These are phyloP conservation scores for Penicillium coffeae DNA, from an alignment of 495 filamentous ascomycete species.

Conservation along the genomic window DNA sequence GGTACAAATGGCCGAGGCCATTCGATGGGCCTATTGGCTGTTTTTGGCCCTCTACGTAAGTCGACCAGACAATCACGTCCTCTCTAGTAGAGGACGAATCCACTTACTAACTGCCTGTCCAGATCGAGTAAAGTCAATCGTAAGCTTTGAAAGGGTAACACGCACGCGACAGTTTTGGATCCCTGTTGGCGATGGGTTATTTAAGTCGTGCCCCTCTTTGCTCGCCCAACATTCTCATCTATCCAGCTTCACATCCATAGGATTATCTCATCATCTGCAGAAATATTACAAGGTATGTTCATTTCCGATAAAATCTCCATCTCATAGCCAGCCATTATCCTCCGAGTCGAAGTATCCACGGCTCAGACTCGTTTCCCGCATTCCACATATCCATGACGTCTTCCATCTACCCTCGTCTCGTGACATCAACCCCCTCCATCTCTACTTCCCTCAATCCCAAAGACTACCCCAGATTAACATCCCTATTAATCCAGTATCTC, in stretches of 20 bases:
- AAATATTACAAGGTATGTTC: background rate
- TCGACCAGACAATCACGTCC: too few relatives aligned
- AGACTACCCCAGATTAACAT: background rate
- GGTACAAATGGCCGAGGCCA: too few relatives aligned
- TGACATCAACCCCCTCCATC: background rate
- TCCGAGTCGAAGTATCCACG: background rate
- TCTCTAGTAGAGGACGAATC: too few relatives aligned
- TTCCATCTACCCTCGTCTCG: slow-evolving; percentile 7
- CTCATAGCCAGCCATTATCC: background rate
- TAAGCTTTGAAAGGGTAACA: too few relatives aligned
- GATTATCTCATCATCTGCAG: too few relatives aligned
- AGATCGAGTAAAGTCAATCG: background rate
- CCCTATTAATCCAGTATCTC: too few relatives aligned
- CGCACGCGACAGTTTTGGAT: background rate
- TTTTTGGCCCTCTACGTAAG: too few relatives aligned
- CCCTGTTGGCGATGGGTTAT: background rate
- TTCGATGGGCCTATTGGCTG: too few relatives aligned
- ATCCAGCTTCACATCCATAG: too few relatives aligned
- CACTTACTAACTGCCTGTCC: too few relatives aligned
- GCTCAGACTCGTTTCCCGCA: background rate
- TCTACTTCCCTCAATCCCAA: background rate
- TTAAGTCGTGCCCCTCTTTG: background rate
- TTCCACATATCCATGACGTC: slow-evolving; percentile 15
- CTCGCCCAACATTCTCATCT: background rate
- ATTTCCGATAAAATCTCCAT: background rate